Base-by-base conservation (phyloP, 2,329 filamentous ascomycete species). In the Colletotrichum graminicola region DNA sequence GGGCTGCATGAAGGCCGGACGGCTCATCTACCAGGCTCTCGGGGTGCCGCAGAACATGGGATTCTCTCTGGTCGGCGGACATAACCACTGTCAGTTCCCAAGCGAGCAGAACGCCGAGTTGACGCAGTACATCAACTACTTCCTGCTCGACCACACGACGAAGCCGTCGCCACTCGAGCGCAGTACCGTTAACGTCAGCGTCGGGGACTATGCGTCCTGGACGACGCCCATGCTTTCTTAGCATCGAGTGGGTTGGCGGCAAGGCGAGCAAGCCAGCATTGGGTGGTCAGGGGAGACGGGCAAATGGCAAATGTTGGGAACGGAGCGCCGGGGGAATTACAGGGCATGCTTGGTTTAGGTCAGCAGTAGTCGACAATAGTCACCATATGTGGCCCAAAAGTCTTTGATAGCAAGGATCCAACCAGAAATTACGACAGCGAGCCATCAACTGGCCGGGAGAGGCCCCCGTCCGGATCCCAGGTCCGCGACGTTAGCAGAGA, bases 31-130 rank as follows among this genome's bases (percentile, higher is more conserved):
- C 79, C 84, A 87, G 80, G 85, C 84, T 5, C 80, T 86, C 34
- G 88, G 86, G 67, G 84, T 82, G 2, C 82, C 85, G 21, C 85
- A 85, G 74, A 84, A 86, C 78, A 88, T 89, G 85, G 88, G 88
- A 3, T 88, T 88, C 78, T 87, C 86, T 43, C 83, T 89, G 75
- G 81, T 85, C 43, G 87, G 86, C 47, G 84, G 84, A 71, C 85
- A 89, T 77, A 80, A 80, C 71, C 88, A 90, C 77, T 90, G 88
- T 79, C 77, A 79, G 76, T 90, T 90, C 80, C 88, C 88, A 6
- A 81, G 82, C 52, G 80, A 82, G 39, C 86, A 89, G 80, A 81
- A 85, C 74, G 73, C 82, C 45, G 87, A 89, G 49, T 81, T 90
- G 45, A 85, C 80, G 51, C 82, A 83, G 8, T 90, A 85, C 78